Evolutionary conservation across 129 eudicot species (phyloP), one percentile per base, ranked within the genome.

Genomic region (Sambucus nigra): DNA sequence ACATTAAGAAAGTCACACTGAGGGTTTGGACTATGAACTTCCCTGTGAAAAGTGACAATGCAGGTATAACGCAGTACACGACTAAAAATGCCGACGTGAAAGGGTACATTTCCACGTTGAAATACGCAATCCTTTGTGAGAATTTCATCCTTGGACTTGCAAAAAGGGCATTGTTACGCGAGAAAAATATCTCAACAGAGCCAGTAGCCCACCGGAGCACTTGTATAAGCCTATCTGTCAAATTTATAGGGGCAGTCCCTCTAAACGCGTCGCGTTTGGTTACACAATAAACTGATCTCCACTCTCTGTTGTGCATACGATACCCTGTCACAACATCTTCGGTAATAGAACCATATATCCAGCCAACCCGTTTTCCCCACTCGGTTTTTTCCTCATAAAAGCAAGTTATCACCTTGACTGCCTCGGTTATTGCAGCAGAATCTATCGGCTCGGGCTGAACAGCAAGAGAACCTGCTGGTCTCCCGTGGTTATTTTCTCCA

Each of bases 281-380:
- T n/a, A 80, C 88, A 48, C 82, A 80, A 48, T 80, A 75, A 5
- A 80, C 52, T 44, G 88, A 80, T 58, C 87, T 72, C 88, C 88
- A 80, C 0, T 80, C 88, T 52, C 88, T 51, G 21, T 80, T 80
- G 63, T 80, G 80, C n/a, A n/a, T n/a, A n/a, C n/a, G n/a, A n/a
- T n/a, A n/a, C n/a, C n/a, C n/a, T n/a, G n/a, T n/a, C n/a, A n/a
- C n/a, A n/a, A n/a, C n/a, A n/a, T n/a, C n/a, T n/a, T n/a, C n/a
- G n/a, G n/a, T n/a, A n/a, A n/a, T n/a, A n/a, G n/a, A n/a, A n/a
- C n/a, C n/a, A n/a, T n/a, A n/a, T n/a, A n/a, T n/a, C n/a, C n/a
- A n/a, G n/a, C n/a, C n/a, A n/a, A n/a, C n/a, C n/a, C n/a, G n/a
- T n/a, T n/a, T n/a, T n/a, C n/a, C n/a, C n/a, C n/a, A n/a, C n/a